Evolutionary conservation across 2,329 filamentous ascomycete species (phyloP).

Genomic region (Tolypocladium tropicale): DNA sequence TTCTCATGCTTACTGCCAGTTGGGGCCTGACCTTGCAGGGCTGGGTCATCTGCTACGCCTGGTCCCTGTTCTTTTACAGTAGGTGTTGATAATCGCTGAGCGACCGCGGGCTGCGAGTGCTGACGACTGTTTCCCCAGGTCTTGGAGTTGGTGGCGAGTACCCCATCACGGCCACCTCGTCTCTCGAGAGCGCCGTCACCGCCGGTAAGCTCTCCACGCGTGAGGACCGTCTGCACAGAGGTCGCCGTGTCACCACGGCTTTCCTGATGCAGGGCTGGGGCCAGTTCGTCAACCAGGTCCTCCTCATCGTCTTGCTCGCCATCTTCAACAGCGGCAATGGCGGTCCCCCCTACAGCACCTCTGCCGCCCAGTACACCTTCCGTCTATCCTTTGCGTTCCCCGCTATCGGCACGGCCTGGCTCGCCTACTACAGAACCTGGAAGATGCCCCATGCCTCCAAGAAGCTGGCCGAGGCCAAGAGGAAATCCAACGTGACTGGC

Average conservation of each 20-base stretch:
- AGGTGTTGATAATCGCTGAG: background rate
- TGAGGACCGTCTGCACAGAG: conserved; percentile 89
- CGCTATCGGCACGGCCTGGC: conserved; percentile 82
- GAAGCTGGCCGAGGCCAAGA: conserved; percentile 74
- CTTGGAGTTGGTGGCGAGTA: conserved; percentile 76
- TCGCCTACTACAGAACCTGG: conserved; percentile 90
- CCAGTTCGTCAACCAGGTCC: conserved; percentile 85
- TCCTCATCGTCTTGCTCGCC: conserved; percentile 76
- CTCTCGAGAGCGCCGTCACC: conserved; percentile 86
- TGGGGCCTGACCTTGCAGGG: conserved; percentile 84
- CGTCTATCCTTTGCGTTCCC: conserved; percentile 87
- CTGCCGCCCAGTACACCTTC: conserved; percentile 83
- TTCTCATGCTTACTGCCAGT: conserved; percentile 81
- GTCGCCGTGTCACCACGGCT: conserved; percentile 87
- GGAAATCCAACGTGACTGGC: conserved; percentile 76
- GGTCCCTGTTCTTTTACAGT: conserved; percentile 74
- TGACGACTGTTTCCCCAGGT: conserved; percentile 14
- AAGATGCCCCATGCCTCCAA: conserved; percentile 87
- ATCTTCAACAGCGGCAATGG: conserved; percentile 76
- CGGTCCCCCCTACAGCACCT: conserved; percentile 64
- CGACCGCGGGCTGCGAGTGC: background rate
- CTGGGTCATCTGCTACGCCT: conserved; percentile 96
- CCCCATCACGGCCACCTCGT: conserved; percentile 90
- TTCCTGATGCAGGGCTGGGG: conserved; percentile 99
- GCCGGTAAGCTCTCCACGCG: conserved; percentile 79